phyloP scores from a whole-genome alignment of 2,329 filamentous ascomycete genomes.

The Xylariaceae sp. region DNA sequence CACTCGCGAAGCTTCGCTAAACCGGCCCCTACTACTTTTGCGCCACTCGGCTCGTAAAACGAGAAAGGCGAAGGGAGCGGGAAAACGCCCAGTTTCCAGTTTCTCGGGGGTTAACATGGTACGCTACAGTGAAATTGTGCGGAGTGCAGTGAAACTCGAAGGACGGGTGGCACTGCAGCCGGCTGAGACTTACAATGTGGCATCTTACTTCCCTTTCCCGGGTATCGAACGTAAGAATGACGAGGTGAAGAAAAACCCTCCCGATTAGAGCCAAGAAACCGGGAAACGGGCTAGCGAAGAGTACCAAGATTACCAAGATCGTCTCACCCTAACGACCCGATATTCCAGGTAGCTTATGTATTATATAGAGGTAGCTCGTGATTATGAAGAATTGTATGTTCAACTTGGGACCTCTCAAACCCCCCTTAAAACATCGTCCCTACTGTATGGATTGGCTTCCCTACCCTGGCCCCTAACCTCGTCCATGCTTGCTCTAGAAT shows the following conservation, averaged over 20 bases:
- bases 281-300: slow-evolving; percentile 1
- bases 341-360: slow-evolving; percentile 16
- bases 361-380: too few relatives aligned
- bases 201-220: slow-evolving; percentile 19
- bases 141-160: slow-evolving; percentile 13
- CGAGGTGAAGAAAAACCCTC: background rate
- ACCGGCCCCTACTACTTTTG: background rate
- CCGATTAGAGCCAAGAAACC: slow-evolving; percentile 12
- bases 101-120: slow-evolving; percentile 4
- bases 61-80: background rate
- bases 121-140: background rate
- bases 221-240: slow-evolving; percentile 1
- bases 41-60: background rate
- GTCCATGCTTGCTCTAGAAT: too few relatives aligned
- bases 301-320: slow-evolving; percentile 10
- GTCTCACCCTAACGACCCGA: background rate
- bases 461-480: too few relatives aligned
- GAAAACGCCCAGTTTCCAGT: background rate
- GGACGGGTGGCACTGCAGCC: slow-evolving; percentile 5
- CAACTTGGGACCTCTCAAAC: slow-evolving; percentile 8
- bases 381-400: slow-evolving; percentile 3
- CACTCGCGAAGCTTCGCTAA: background rate
- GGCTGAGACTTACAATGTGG: slow-evolving; percentile 18
- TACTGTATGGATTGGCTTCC: too few relatives aligned
- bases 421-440: too few relatives aligned